These are phyloP conservation scores for Aspergillus costaricaensis DNA, from an alignment of 2,329 filamentous ascomycete genomes.

Conservation along the genomic window DNA sequence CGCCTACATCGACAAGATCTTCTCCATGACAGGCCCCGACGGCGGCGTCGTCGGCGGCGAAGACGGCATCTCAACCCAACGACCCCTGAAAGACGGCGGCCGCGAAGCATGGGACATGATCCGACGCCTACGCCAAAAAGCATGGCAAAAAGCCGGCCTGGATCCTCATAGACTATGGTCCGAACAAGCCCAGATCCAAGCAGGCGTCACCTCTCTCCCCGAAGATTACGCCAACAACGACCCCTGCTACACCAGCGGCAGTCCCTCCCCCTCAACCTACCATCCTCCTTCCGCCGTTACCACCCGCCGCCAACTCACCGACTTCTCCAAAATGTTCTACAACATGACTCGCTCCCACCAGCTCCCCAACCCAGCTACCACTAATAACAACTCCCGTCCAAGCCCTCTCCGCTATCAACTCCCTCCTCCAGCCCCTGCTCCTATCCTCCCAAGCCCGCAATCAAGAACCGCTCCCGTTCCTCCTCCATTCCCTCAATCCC, in stretches of 20 bases:
- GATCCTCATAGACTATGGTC: constrained; percentile 51
- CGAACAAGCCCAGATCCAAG: constrained; percentile 47
- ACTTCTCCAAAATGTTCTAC: constrained; percentile 40
- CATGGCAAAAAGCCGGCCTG: constrained; percentile 52
- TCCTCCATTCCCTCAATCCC: constrained; percentile 18
- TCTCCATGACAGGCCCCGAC: constrained; percentile 48
- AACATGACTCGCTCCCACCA: constrained; percentile 38
- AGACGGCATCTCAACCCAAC: constrained; percentile 46
- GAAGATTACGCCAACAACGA: constrained; percentile 20
- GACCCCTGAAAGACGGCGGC: constrained; percentile 50
- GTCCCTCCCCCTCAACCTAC: constrained; percentile 13
- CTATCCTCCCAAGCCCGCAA: constrained; percentile 11
- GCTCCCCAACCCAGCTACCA: constrained; percentile 22
- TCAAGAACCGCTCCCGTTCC: constrained; percentile 5
- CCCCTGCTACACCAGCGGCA: constrained; percentile 14
- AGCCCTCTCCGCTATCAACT: constrained; percentile 30
- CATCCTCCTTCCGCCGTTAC: background rate
- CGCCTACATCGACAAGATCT: constrained; percentile 50
- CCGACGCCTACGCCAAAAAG: constrained; percentile 48
- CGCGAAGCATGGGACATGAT: constrained; percentile 54
- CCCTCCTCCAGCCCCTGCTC: constrained; percentile 15
- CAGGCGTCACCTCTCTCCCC: constrained; percentile 31
- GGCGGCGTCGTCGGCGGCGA: constrained; percentile 50
- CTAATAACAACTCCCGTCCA: constrained; percentile 21
- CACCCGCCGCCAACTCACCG: constrained; percentile 24